phyloP scores from a whole-genome alignment of 805 yeast species.

The Saccharomycopsis fermentans region DNA sequence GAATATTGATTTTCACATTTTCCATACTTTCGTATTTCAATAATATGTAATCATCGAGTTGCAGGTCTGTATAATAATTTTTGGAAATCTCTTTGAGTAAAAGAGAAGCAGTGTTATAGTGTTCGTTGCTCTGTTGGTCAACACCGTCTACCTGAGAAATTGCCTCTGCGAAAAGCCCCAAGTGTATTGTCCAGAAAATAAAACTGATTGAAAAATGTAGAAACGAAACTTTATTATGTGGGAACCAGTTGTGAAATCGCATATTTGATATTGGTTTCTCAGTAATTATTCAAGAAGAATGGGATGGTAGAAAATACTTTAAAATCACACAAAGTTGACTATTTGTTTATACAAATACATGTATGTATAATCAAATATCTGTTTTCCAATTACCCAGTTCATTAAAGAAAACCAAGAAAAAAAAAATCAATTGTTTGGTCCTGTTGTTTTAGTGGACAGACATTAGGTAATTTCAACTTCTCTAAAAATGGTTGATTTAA shows the following conservation, averaged over 20 bases:
- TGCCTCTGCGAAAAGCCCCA: not conserved
- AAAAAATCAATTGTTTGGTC: no score
- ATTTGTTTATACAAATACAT: not conserved
- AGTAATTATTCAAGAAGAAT: not conserved
- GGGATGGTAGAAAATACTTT: not conserved
- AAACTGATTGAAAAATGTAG: no score
- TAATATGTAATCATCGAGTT: not conserved
- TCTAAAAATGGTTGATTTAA: no score
- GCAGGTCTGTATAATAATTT: not conserved
- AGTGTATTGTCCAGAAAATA: no score
- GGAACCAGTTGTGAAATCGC: no score
- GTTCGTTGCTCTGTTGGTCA: not conserved
- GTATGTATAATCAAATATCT: no score
- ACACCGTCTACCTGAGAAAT: not conserved
- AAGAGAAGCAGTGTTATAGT: not conserved
- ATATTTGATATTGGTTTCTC: no score
- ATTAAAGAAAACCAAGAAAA: no score
- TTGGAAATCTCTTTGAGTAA: not conserved
- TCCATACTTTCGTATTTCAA: slow-evolving; percentile 2
- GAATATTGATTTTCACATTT: slow-evolving; percentile 3
- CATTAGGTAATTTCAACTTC: no score
- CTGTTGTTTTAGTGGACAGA: no score
- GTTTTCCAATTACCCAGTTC: no score
- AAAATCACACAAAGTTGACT: not conserved
- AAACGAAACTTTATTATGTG: no score